Conservation (phyloP, 805 yeast genomes). For the Ogataea siamensis region DNA sequence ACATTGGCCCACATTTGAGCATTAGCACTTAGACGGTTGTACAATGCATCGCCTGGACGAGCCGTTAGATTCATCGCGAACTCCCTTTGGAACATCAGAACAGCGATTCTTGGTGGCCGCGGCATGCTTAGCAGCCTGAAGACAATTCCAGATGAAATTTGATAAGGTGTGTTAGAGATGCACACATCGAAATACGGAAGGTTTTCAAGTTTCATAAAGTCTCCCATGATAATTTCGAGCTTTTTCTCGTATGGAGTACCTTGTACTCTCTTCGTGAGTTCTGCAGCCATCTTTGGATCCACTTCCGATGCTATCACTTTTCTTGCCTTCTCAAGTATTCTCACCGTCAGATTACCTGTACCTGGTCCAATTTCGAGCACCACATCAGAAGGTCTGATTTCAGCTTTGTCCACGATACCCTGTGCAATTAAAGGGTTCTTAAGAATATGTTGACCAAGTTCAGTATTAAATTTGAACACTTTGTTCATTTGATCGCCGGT, state of each 20-base stretch:
- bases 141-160: constrained; percentile 93
- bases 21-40: constrained; percentile 91
- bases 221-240: constrained; percentile 88
- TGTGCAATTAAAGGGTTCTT: constrained; percentile 97
- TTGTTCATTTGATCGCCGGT: constrained; percentile 69
- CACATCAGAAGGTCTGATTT: constrained; percentile 84
- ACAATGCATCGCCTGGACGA: constrained; percentile 92
- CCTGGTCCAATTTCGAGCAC: constrained; percentile 99
- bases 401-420: constrained; percentile 96
- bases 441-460: constrained; percentile 93
- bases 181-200: constrained; percentile 94
- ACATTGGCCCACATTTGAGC: constrained; percentile 99
- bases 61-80: constrained; percentile 92
- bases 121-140: constrained; percentile 90
- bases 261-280: constrained; percentile 93
- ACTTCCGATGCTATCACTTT: constrained; percentile 96
- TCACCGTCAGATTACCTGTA: constrained; percentile 94
- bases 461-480: constrained; percentile 95
- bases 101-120: constrained; percentile 89
- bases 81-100: constrained; percentile 97
- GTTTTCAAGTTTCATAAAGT: constrained; percentile 86
- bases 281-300: constrained; percentile 99
- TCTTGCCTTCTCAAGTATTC: constrained; percentile 87
- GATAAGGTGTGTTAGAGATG: constrained; percentile 96
- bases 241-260: constrained; percentile 94